These are phyloP conservation scores for Penicillium sp. DNA, from an alignment of 2,329 filamentous ascomycete species.

Conservation along the genomic window DNA sequence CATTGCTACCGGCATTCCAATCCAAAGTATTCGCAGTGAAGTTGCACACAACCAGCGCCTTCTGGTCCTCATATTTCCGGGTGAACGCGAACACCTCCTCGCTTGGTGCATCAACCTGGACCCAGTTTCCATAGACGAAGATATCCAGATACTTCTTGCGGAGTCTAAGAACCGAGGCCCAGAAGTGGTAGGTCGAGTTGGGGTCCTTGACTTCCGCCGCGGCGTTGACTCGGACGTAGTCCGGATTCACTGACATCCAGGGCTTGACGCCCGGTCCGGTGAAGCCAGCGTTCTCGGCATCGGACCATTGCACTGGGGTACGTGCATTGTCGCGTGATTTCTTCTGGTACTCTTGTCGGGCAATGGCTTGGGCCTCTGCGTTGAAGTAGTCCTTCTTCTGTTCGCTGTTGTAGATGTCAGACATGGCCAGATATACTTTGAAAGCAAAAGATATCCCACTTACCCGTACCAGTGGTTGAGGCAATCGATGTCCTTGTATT, in stretches of 20 bases:
- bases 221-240: conserved; percentile 67
- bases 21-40: conserved; percentile 37
- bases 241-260: conserved; percentile 73
- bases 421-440: neutral
- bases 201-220: conserved; percentile 46
- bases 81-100: conserved; percentile 61
- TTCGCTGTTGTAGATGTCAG: conserved; percentile 28
- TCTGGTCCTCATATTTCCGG: conserved; percentile 42
- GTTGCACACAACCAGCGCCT: conserved; percentile 41
- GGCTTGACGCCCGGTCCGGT: conserved; percentile 57
- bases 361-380: conserved; percentile 32
- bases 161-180: conserved; percentile 61
- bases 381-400: conserved; percentile 33
- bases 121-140: conserved; percentile 71
- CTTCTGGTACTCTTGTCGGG: conserved; percentile 42
- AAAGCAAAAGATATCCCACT: neutral
- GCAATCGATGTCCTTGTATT: conserved; percentile 71
- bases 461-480: conserved; percentile 60
- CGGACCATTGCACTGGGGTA: conserved; percentile 73
- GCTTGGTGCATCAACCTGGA: conserved; percentile 57
- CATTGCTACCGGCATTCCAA: conserved; percentile 38
- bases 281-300: conserved; percentile 66
- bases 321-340: conserved; percentile 68
- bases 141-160: conserved; percentile 66
- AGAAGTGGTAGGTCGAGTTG: conserved; percentile 64